Conservation (phyloP, 1,139 yeast species). For the Suhomyces wounanorum region DNA sequence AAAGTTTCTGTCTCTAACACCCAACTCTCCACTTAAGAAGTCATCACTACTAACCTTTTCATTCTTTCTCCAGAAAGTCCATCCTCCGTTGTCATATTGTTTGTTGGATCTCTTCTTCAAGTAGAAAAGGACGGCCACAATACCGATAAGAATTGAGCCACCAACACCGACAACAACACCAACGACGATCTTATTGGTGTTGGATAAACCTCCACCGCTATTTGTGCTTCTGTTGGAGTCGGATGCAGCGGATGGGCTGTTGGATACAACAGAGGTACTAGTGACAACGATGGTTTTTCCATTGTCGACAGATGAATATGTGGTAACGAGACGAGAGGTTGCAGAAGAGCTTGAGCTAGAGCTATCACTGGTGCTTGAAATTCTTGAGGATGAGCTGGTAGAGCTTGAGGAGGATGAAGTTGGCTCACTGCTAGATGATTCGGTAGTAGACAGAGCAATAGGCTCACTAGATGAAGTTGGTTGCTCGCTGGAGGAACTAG, state of each 20-base stretch:
- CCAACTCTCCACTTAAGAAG: conserved; percentile 59
- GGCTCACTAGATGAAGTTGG: neutral
- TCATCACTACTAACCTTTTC: conserved; percentile 54
- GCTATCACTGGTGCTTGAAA: neutral
- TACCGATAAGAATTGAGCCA: conserved; percentile 43
- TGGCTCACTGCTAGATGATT: conserved; percentile 7
- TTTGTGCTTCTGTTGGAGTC: conserved; percentile 14
- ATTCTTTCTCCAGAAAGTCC: conserved; percentile 56
- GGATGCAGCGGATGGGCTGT: conserved; percentile 32
- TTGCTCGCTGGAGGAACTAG: conserved; percentile 5
- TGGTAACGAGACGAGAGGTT: conserved; percentile 23
- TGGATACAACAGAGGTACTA: conserved; percentile 33
- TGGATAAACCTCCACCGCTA: conserved; percentile 35
- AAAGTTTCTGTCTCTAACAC: conserved; percentile 49
- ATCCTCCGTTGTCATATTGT: conserved; percentile 36
- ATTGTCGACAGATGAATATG: conserved; percentile 35
- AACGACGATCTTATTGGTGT: conserved; percentile 48
- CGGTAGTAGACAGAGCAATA: neutral
- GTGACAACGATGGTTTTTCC: conserved; percentile 46
- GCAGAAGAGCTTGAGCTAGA: conserved; percentile 6
- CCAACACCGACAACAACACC: conserved; percentile 57
- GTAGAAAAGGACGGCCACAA: conserved; percentile 38
- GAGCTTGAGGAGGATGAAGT: conserved; percentile 14
- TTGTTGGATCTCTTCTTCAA: conserved; percentile 37
- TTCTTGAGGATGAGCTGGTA: conserved; percentile 10